Conservation (phyloP, 306 rosid species). For the Begonia peltatifolia region DNA sequence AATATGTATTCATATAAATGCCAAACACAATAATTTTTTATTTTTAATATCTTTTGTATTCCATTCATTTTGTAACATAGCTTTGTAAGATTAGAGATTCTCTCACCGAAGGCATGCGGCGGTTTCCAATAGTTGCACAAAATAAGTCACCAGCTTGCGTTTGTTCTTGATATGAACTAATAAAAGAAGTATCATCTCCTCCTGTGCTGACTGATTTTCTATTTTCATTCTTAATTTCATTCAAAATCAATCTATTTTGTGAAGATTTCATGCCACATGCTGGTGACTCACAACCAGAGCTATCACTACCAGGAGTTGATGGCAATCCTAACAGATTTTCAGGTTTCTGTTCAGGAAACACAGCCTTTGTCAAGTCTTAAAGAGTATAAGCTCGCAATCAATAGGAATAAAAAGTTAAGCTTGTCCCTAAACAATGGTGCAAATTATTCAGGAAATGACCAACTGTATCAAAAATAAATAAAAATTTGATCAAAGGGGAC, state of each 20-base stretch:
- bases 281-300: conserved; percentile 51
- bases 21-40: too few species aligned
- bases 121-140: conserved; percentile 37
- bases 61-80: too few species aligned
- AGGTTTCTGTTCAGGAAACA: conserved; percentile 41
- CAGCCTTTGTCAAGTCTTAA: too few species aligned
- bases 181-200: conserved; percentile 35
- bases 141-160: conserved; percentile 86
- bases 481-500: too few species aligned
- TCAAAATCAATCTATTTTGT: conserved; percentile 25
- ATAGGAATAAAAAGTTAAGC: too few species aligned
- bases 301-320: conserved; percentile 39
- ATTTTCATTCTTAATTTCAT: conserved; percentile 43
- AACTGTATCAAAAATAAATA: too few species aligned
- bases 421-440: too few species aligned
- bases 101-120: conserved; percentile 49
- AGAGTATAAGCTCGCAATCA: too few species aligned
- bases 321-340: conserved; percentile 40
- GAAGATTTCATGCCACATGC: conserved; percentile 38
- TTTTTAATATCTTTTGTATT: too few species aligned
- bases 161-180: conserved; percentile 43
- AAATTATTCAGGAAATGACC: too few species aligned
- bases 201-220: conserved; percentile 52
- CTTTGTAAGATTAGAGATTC: conserved; percentile 5
- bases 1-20: too few species aligned